Evolutionary conservation across 192 early-diverging fungal species (phyloP), one percentile per base, ranked within the genome.

Genomic region (Glomus cerebriforme): DNA sequence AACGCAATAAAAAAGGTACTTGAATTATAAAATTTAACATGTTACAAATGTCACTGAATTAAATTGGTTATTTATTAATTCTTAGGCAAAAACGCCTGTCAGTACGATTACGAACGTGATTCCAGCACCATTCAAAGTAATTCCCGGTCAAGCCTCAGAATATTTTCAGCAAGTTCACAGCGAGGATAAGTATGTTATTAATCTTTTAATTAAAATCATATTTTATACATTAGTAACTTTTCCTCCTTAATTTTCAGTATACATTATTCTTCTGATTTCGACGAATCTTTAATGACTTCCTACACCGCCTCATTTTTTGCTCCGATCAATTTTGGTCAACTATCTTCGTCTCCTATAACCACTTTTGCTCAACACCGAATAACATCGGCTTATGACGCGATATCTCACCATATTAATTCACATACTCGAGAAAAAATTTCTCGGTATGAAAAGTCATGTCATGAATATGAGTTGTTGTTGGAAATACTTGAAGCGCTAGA

Each of bases 61-160:
- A n/a, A n/a, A n/a, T n/a, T n/a, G n/a, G n/a, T n/a, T n/a, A n/a
- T n/a, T 65, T 29, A 65, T 29, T 22, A 31, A 22, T 34, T 67
- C 17, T 22, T 5, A 77, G 75, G 59, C 63, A 58, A 77, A 66
- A 77, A 66, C 75, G 19, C 31, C 54, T 3, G 19, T 19, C 7
- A 68, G 45, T 17, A 31, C 9, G 8, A 12, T n/a, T 27, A 35
- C 58, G 24, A 47, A 59, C 34, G 65, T 78, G 6, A 78, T 68
- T 29, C 77, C 77, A 13, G 47, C 58, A 12, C 77, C 77, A 17
- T 69, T 78, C n/a, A 78, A 22, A 9, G 68, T 78, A 22, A 68
- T 78, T 58, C 49, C 77, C 7, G 77, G 77, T 32, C 77, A 78
- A 78, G 77, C 39, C 24, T 78, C 77, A 49, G 77, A 78, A 34